phyloP scores from a whole-genome alignment of 306 rosid species.

The Gleditsia sinensis region DNA sequence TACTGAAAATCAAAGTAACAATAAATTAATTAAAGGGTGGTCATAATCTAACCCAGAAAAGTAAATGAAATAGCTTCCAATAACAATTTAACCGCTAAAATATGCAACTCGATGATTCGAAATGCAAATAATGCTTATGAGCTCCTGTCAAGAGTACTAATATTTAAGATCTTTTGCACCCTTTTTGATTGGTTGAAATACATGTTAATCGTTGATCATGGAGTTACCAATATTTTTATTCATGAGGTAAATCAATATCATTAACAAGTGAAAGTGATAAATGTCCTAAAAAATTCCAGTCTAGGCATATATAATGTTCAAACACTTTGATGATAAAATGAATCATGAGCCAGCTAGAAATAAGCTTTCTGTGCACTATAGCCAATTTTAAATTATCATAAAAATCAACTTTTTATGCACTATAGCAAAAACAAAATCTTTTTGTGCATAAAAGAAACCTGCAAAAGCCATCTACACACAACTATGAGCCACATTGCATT shows the following conservation, averaged over 20 bases:
- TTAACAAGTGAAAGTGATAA: neutral
- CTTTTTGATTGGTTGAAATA: too few species aligned
- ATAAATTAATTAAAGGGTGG: neutral
- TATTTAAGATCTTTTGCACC: too few species aligned
- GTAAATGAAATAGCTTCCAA: too few species aligned
- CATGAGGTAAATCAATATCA: too few species aligned
- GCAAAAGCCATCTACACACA: constrained; percentile 2
- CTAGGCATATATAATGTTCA: neutral
- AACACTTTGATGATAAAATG: neutral
- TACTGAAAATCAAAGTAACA: constrained; percentile 31
- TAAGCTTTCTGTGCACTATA: constrained; percentile 19
- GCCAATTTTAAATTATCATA: constrained; percentile 6
- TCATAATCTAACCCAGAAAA: neutral
- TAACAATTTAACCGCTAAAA: too few species aligned
- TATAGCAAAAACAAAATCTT: neutral
- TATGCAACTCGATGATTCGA: too few species aligned
- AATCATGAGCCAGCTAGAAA: neutral
- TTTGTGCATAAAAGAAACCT: neutral
- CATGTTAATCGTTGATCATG: too few species aligned
- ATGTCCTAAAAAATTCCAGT: neutral
- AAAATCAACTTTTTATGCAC: constrained; percentile 10
- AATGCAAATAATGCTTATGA: too few species aligned
- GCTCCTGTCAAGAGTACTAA: too few species aligned
- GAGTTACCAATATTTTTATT: neutral
- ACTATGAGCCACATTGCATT: neutral